Evolutionary conservation across 306 rosid species (phyloP), one percentile per base, ranked within the genome.

Genomic region (Argentina anserina): DNA sequence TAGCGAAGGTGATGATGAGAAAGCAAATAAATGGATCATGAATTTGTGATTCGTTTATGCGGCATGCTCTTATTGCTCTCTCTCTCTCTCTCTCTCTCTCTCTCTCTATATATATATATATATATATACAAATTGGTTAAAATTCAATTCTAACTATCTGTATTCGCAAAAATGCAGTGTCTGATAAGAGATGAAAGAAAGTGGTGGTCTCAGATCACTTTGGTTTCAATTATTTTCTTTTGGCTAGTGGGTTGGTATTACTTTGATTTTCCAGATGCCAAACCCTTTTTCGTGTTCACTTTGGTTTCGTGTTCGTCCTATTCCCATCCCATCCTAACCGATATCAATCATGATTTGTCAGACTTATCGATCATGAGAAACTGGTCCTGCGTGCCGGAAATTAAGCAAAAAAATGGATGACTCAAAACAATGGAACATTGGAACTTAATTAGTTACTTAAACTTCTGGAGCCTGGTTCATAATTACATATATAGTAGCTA

Each of bases 221-320:
- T 25, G 9, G 20, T 26, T 55, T 28, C 65, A 29, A 15, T 59
- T 59, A 59, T 59, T 29, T 28, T 5, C 21, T 59, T 59, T 15
- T 15, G 11, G 39, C 13, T 29, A 59, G 65, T 59, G 65, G 11
- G 21, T 59, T 29, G 40, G 65, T 60, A 28, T 9, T 1, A 3
- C 65, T 31, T 60, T 60, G 65, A 15, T 60, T 59, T 60, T 60
- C 12, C 65, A 60, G 65, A 60, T 60, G 23, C 65, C 21, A 31
- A 31, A 26, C 40, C 23, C 25, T 33, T 60, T 29, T 15, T 60
- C 12, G 41, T 60, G 65, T 60, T 60, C 40, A 15, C 65, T 7
- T 31, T 29, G n/a, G 40, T 12, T 60, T 60, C 13, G 65, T 60
- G 40, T 12, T 60, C 21, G 40, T 29, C 65, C 20, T 56, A 10